phyloP scores from a whole-genome alignment of 2,329 filamentous ascomycete genomes.

The Ophiostoma quercus region DNA sequence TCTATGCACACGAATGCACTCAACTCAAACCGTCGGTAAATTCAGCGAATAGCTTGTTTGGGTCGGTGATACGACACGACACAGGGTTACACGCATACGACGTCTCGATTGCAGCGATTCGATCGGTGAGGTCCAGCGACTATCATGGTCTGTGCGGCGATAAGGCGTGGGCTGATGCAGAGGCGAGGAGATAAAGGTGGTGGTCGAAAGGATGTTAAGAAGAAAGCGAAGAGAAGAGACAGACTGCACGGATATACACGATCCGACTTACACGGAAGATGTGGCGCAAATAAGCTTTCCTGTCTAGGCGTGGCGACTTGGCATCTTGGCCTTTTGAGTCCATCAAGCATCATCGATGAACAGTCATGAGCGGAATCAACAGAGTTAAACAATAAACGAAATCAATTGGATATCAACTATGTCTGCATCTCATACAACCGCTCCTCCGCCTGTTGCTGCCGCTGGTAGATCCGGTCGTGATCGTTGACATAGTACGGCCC shows the following conservation, averaged over 20 bases:
- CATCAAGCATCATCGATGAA: too few species aligned
- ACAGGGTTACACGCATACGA: neutral
- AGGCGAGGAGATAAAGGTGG: neutral
- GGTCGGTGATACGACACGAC: neutral
- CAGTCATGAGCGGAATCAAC: neutral
- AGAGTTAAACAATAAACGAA: neutral
- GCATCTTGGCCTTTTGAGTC: neutral
- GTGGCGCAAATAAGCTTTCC: slow-evolving; percentile 4
- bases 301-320: neutral
- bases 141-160: neutral
- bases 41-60: neutral
- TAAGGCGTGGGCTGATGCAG: neutral
- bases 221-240: too few species aligned
- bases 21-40: neutral
- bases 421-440: neutral
- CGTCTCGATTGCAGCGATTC: neutral
- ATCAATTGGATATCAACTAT: neutral
- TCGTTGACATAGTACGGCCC: slow-evolving; percentile 21
- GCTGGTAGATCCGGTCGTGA: slow-evolving; percentile 17
- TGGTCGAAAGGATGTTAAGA: too few species aligned
- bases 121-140: neutral
- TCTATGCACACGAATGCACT: too few species aligned
- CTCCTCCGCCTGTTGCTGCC: slow-evolving; percentile 18
- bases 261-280: neutral
- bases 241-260: neutral